A percentile compares a stretch with the other conserved stretches of the same genome.
Conservation (phyloP, 345 rosid genomes). For the Sonneratia alba region DNA sequence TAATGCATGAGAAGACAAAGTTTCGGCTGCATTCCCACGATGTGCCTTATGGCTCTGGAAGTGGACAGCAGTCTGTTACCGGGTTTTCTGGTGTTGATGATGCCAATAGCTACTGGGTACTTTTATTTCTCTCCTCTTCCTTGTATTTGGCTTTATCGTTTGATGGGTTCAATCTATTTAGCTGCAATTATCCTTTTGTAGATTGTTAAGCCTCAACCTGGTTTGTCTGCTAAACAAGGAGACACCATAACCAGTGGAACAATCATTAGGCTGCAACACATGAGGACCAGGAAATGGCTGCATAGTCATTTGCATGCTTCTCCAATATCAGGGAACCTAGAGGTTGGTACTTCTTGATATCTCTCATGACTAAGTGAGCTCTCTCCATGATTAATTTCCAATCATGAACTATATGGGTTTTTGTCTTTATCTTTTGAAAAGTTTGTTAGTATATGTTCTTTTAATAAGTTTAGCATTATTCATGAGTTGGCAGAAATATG, state of each 20-base stretch:
- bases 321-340: conserved; percentile 91
- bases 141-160: neutral
- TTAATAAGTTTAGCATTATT: neutral
- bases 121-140: conserved; percentile 5
- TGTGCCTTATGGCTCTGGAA: conserved; percentile 97
- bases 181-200: conserved; percentile 7
- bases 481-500: neutral
- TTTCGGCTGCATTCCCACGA: conserved; percentile 88
- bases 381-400: neutral
- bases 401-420: neutral
- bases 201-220: conserved; percentile 71
- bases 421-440: neutral
- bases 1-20: conserved; percentile 89
- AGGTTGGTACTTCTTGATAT: conserved; percentile 37
- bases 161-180: neutral
- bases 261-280: conserved; percentile 74
- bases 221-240: conserved; percentile 63
- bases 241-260: conserved; percentile 60
- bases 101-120: conserved; percentile 95
- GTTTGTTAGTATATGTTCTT: neutral
- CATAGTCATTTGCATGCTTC: conserved; percentile 95
- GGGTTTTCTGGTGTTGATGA: conserved; percentile 79
- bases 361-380: neutral
- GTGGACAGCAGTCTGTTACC: conserved; percentile 99
- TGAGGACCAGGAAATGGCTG: conserved; percentile 89